Conservation (phyloP, 441 rosid species). For the Corymbia calophylla region DNA sequence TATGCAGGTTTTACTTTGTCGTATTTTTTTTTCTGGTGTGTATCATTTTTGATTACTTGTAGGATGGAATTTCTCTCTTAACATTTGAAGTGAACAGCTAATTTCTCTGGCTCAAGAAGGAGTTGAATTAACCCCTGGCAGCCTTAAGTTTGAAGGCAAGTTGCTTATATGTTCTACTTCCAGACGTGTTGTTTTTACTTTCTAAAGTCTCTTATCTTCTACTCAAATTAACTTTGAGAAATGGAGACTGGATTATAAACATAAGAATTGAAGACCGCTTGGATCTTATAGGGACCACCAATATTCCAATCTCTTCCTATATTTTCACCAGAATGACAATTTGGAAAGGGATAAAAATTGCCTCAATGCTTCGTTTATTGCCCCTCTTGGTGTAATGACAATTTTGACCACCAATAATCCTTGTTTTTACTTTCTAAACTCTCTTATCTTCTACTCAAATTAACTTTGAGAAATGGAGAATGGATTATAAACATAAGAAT, state of each 20-base stretch:
- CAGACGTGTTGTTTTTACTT: neutral
- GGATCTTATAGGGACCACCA: neutral
- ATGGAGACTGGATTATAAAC: neutral
- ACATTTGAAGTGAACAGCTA: slow-evolving; percentile 22
- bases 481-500: neutral
- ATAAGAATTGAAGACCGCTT: neutral
- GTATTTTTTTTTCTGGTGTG: neutral
- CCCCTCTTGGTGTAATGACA: neutral
- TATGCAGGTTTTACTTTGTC: neutral
- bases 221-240: neutral
- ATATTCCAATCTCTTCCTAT: neutral
- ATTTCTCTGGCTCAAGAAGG: slow-evolving; percentile 78
- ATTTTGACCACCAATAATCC: too few species aligned
- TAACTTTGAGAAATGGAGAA: neutral
- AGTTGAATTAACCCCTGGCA: slow-evolving; percentile 41
- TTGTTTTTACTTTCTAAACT: neutral
- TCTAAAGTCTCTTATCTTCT: neutral
- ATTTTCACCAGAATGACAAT: neutral
- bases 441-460: neutral
- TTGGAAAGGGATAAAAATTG: neutral
- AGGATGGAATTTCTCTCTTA: neutral
- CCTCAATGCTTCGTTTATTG: neutral
- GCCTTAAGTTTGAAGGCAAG: slow-evolving; percentile 43
- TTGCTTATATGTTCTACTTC: neutral
- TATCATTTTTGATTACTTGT: neutral